Evolutionary conservation across 192 early-diverging fungal species (phyloP), one percentile per base, ranked within the genome.

Genomic region (Coemansia sp.): DNA sequence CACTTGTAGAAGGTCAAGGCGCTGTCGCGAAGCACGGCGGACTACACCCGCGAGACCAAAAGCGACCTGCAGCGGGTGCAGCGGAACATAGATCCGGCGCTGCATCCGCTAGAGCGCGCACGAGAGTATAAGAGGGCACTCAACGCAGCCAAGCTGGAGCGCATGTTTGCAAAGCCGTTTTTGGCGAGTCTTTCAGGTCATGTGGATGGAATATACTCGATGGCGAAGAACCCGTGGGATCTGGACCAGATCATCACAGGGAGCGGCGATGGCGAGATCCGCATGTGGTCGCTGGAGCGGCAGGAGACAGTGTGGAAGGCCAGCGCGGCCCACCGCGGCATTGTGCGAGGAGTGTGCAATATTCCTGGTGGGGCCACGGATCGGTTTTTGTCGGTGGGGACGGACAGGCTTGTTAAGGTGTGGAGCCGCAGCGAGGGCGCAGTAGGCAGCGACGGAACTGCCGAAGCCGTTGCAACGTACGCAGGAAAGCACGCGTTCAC

Each of bases 121-220:
- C 82, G 92, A 57, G 97, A 99, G 69, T 96, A 98, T 77, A 92
- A 88, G 37, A 82, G 97, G 5, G 97, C 97, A 6, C 81, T 99
- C 11, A 96, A 96, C 60, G 85, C 93, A 4, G 86, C 87, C 40
- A 99, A 99, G 63, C 61, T 98, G 17, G 94, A 97, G 58, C 81
- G 94, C 32, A 76, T 99, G 82, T 92, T 98, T 81, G 92, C 97
- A 48, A 97, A 97, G 66, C 97, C 97, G 12, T 99, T 99, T 61
- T 69, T 99, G 18, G 93, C 85, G 6, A 84, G 91, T 14, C 72
- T 99, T 20, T 79, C 76, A 40, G 97, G 97, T 0, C 97, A 99
- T 55, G 80, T 91, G 37, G 97, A 98, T 52, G 97, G 97, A 39
- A 90, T 99, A 14, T 98, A 99, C 62, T 76, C 85, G 52, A 84